Conservation (phyloP, 306 rosid genomes). For the Pyrus communis region DNA sequence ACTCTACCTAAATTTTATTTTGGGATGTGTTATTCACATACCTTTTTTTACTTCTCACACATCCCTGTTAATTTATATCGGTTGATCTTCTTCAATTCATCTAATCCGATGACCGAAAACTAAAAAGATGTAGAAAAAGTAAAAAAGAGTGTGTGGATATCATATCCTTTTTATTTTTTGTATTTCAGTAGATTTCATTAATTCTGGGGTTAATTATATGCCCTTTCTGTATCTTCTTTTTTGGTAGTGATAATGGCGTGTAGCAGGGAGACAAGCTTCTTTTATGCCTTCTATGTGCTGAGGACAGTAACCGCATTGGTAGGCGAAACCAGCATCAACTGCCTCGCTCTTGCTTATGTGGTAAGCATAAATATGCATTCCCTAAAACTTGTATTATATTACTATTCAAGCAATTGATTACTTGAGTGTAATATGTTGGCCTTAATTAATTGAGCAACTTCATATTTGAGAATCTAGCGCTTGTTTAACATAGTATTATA, state of each 20-base stretch:
- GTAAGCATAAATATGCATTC: slow-evolving; percentile 18
- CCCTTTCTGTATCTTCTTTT: not conserved
- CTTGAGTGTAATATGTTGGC: not conserved
- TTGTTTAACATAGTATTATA: too few species aligned
- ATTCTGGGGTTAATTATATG: not conserved
- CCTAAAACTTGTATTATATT: not conserved
- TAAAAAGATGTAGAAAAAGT: too few species aligned
- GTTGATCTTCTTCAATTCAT: too few species aligned
- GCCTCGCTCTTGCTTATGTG: slow-evolving; percentile 83
- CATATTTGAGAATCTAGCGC: not conserved
- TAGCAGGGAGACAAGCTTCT: slow-evolving; percentile 49
- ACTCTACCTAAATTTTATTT: not conserved
- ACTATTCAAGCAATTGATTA: not conserved
- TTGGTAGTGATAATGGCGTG: slow-evolving; percentile 65
- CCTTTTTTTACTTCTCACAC: too few species aligned
- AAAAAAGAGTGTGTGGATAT: too few species aligned
- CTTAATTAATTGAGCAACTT: too few species aligned
- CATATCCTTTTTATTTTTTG: too few species aligned
- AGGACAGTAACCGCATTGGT: slow-evolving; percentile 61
- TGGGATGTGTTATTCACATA: too few species aligned
- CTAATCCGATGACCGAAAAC: too few species aligned
- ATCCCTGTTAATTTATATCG: too few species aligned
- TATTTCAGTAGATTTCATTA: too few species aligned
- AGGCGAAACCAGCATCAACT: slow-evolving; percentile 44
- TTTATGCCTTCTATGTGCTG: slow-evolving; percentile 46